Evolutionary conservation across 2,329 filamentous ascomycete genomes (phyloP).

Genomic region (Hypoxylon sp.): DNA sequence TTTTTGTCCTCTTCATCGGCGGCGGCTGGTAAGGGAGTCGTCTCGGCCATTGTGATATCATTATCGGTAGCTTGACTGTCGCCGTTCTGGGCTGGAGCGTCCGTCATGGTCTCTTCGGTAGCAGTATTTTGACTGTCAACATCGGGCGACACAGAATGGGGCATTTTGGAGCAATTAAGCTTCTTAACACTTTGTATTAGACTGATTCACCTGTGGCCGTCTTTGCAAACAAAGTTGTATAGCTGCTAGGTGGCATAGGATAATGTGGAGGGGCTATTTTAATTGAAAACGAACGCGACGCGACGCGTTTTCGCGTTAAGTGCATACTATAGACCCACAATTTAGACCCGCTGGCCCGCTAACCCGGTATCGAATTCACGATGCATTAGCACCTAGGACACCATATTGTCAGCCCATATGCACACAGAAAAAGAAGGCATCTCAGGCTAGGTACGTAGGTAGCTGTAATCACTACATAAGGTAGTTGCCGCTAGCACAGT

Average conservation of each 20-base stretch:
- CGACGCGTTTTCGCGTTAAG: conserved; percentile 39
- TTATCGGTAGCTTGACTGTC: conserved; percentile 50
- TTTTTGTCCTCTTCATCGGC: conserved; percentile 54
- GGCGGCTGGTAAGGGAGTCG: conserved; percentile 40
- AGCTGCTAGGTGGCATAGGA: neutral
- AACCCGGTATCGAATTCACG: neutral
- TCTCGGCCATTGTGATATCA: conserved; percentile 60
- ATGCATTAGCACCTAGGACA: neutral
- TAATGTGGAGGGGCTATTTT: conserved; percentile 38
- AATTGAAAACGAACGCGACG: conserved; percentile 40
- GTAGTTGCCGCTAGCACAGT: neutral
- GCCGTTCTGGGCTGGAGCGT: conserved; percentile 50
- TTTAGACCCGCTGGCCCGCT: neutral
- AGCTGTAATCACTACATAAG: neutral
- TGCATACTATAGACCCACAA: neutral
- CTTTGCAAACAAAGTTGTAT: conserved; percentile 3
- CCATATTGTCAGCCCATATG: neutral
- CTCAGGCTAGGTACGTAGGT: neutral
- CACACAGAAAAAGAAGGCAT: neutral
- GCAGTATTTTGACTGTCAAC: conserved; percentile 49
- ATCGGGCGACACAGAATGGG: conserved; percentile 59
- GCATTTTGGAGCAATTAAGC: conserved; percentile 54
- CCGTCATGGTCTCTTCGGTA: conserved; percentile 55
- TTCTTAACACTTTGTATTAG: neutral
- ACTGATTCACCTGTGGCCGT: neutral